Base-by-base conservation (phyloP, 345 rosid species). In the Moricandia moricandioides region DNA sequence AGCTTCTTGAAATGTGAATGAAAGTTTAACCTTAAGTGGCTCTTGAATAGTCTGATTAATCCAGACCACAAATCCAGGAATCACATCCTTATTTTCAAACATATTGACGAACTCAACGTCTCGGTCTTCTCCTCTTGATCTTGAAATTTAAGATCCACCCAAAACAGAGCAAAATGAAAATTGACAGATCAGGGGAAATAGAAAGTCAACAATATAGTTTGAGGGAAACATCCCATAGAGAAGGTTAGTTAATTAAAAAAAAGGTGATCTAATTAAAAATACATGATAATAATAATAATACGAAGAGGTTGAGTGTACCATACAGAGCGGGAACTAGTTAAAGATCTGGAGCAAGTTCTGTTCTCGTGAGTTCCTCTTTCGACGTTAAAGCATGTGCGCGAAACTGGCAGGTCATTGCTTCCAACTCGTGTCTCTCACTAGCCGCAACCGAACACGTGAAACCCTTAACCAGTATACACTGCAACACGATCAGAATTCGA, bases 41-140 rank as follows among this genome's bases (percentile, higher is more conserved):
- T 72, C 66, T 78, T 43, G 78, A 73, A 78, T 54, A 14, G 65
- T 72, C 9, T 78, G 81, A 67, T 78, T 78, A 1, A 78, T 68
- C 81, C 78, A 78, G 0, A 55, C 66, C 52, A 47, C 52, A 47
- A 47, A 47, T 47, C 52, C 52, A 47, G 52, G 52, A 1, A 72
- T 2, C 1, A 21, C 51, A 72, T 13, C 49, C 43, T 65, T 70
- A 1, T 43, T 43, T 62, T 70, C 45, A 24, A 77, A 63, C 11
- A 62, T 0, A 7, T 55, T 43, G 43, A 62, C n/a, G 3, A 76
- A 43, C 12, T 66, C 60, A 1, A 34, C 13, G 26, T 70, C 55
- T 70, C 55, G 4, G 45, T 73, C 67, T 78, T 67, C 65, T 67
- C 65, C 64, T 71, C 73, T 21, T 29, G 67, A 35, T 66, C 72